Evolutionary conservation across 164 flowering plant genomes (phyloP).

Genomic region (Tetrastigma voinierianum): DNA sequence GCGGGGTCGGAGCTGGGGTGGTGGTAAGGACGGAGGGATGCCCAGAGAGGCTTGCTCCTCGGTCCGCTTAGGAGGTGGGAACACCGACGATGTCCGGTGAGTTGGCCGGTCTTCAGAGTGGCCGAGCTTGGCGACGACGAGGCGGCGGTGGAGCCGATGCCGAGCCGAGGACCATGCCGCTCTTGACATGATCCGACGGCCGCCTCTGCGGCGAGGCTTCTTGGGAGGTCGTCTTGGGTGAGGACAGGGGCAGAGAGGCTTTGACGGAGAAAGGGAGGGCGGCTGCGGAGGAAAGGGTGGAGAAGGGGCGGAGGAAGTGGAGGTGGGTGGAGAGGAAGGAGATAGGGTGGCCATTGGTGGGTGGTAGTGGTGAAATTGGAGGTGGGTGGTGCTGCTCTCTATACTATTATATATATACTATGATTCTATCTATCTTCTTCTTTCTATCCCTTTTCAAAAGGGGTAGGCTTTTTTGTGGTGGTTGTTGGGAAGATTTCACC

Average conservation of each 20-base stretch:
- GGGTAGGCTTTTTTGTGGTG: not conserved
- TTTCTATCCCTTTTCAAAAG: not conserved
- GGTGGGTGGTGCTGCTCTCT: not conserved
- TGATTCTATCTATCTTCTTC: no score
- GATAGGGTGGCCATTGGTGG: slow-evolving; percentile 36
- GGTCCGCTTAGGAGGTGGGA: slow-evolving; percentile 60
- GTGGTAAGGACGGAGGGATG: slow-evolving; percentile 42
- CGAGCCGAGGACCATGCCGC: slow-evolving; percentile 90
- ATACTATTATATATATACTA: no score
- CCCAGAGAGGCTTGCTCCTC: slow-evolving; percentile 48
- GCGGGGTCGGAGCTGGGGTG: slow-evolving; percentile 51
- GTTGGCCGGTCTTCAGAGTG: slow-evolving; percentile 42
- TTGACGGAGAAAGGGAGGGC: slow-evolving; percentile 25
- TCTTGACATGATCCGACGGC: slow-evolving; percentile 72
- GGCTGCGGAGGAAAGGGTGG: slow-evolving; percentile 8
- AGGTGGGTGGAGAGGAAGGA: slow-evolving; percentile 18
- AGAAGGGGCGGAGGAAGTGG: slow-evolving; percentile 11
- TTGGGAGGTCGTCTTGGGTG: slow-evolving; percentile 83
- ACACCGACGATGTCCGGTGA: slow-evolving; percentile 51
- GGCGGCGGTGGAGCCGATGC: slow-evolving; percentile 93
- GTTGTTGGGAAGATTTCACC: no score
- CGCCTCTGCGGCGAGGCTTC: slow-evolving; percentile 78
- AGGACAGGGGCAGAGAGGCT: slow-evolving; percentile 47
- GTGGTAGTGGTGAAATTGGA: not conserved
- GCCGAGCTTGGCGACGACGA: slow-evolving; percentile 74